These are phyloP conservation scores for Coleophoma cylindrospora DNA, from an alignment of 2,329 filamentous ascomycete species.

Conservation along the genomic window DNA sequence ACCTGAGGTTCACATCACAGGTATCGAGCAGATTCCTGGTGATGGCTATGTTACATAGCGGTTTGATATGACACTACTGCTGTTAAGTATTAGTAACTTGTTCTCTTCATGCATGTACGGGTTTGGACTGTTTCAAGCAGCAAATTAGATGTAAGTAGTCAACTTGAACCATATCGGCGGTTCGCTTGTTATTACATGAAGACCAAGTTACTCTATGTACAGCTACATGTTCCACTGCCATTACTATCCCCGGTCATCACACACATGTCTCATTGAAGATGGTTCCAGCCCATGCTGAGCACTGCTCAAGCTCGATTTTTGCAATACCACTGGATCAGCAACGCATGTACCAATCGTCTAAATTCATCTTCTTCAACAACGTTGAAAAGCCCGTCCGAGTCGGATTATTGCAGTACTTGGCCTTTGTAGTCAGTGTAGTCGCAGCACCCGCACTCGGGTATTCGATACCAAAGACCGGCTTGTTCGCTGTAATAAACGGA, in stretches of 20 bases:
- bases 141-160: no score
- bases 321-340: not conserved
- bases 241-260: no score
- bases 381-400: slow-evolving; percentile 1
- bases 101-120: no score
- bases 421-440: not conserved
- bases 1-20: slow-evolving; percentile 29
- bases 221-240: no score
- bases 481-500: slow-evolving; percentile 51
- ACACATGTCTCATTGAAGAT: no score
- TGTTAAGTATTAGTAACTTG: no score
- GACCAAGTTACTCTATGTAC: no score
- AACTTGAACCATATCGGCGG: no score
- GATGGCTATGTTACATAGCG: slow-evolving; percentile 6
- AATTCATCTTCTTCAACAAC: not conserved
- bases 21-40: slow-evolving; percentile 31
- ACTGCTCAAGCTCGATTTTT: no score
- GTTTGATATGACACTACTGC: not conserved
- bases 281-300: no score
- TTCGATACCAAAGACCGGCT: slow-evolving; percentile 70
- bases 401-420: not conserved
- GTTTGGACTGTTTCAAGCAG: no score
- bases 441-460: slow-evolving; percentile 48
- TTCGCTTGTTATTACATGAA: no score
- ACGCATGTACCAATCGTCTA: not conserved